phyloP scores from a whole-genome alignment of 306 rosid genomes.

The Vicia sativa region DNA sequence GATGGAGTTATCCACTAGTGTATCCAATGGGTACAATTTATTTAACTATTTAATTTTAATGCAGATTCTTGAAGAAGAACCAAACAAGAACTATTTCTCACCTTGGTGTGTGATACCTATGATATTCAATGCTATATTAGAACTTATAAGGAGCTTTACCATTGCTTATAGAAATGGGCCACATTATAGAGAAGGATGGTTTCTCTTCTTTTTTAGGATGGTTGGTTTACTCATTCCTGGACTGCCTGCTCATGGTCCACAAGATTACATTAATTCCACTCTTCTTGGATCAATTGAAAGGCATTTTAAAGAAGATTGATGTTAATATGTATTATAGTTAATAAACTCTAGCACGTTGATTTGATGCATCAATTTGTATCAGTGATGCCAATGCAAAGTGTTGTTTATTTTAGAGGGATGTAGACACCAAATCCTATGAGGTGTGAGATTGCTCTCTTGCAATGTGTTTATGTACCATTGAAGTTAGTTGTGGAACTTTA shows the following conservation, averaged over 20 bases:
- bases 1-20: too few relatives aligned
- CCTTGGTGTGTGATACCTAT: constrained; percentile 46
- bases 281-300: constrained; percentile 52
- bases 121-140: constrained; percentile 51
- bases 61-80: constrained; percentile 70
- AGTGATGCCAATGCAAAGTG: not conserved
- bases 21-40: not conserved
- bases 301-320: constrained; percentile 39
- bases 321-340: not conserved
- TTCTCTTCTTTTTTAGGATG: constrained; percentile 53
- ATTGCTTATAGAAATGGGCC: constrained; percentile 47
- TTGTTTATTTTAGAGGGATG: not conserved
- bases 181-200: constrained; percentile 55
- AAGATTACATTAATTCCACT: constrained; percentile 74
- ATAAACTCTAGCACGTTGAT: not conserved
- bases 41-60: not conserved
- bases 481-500: too few relatives aligned
- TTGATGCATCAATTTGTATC: not conserved
- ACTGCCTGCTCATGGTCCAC: constrained; percentile 61
- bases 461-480: too few relatives aligned
- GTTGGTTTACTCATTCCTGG: constrained; percentile 64
- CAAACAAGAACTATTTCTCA: constrained; percentile 69
- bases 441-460: not conserved
- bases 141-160: constrained; percentile 71
- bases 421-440: not conserved